These are phyloP conservation scores for Phytophthora macrochlamydospora DNA, from an alignment of 352 stramenopile genomes.

Conservation along the genomic window DNA sequence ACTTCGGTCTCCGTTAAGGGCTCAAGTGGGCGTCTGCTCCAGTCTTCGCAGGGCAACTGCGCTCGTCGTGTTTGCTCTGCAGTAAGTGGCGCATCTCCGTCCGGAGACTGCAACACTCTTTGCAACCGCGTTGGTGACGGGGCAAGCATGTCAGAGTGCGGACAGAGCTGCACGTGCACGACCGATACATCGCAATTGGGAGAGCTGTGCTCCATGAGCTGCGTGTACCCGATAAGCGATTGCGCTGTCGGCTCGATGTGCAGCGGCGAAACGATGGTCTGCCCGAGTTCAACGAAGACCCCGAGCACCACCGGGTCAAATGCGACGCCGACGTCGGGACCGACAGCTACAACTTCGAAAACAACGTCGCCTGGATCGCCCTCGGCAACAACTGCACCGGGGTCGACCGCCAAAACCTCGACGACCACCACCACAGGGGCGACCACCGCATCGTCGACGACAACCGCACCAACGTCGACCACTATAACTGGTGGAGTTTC, in stretches of 20 bases:
- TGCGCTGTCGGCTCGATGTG: slow-evolving; percentile 24
- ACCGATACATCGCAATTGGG: slow-evolving; percentile 18
- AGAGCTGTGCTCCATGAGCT: slow-evolving; percentile 25
- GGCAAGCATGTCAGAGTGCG: slow-evolving; percentile 32
- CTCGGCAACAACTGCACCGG: background rate
- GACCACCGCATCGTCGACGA: too few species aligned
- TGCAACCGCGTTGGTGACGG: slow-evolving; percentile 29
- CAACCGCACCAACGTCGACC: too few species aligned
- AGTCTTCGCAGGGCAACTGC: slow-evolving; percentile 29
- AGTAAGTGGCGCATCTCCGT: slow-evolving; percentile 14
- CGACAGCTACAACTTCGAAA: too few species aligned
- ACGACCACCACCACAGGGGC: too few species aligned
- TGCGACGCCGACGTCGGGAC: background rate
- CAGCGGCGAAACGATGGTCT: slow-evolving; percentile 30
- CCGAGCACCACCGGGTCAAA: background rate
- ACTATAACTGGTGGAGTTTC: too few species aligned
- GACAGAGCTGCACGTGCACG: slow-evolving; percentile 29
- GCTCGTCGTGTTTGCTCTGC: slow-evolving; percentile 24
- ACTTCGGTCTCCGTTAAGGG: slow-evolving; percentile 9
- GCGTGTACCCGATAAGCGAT: slow-evolving; percentile 21
- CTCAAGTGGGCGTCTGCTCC: slow-evolving; percentile 18
- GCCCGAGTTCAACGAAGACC: slow-evolving; percentile 8
- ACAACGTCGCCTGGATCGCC: too few species aligned
- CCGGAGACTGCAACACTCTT: slow-evolving; percentile 33
- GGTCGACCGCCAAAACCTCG: slow-evolving; percentile 1